Conservation (phyloP, 2,329 filamentous ascomycete genomes). For the Ceratocystis eucalypticola region DNA sequence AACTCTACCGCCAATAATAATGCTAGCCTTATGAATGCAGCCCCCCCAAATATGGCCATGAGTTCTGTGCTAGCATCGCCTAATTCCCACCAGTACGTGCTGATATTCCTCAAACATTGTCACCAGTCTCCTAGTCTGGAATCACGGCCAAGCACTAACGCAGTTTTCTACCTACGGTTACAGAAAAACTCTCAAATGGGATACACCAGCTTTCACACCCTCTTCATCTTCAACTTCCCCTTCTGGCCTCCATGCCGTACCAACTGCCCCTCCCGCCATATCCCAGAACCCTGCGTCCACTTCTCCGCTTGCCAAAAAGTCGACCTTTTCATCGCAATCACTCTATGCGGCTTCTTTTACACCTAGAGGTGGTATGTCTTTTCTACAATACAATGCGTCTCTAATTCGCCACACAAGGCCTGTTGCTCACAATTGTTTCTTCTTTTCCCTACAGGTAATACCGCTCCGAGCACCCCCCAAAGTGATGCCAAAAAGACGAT, state of each 20-base stretch:
- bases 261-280: slow-evolving; percentile 10
- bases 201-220: slow-evolving; percentile 90
- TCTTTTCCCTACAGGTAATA: slow-evolving; percentile 9
- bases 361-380: slow-evolving; percentile 41
- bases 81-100: slow-evolving; percentile 16
- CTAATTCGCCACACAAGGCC: not conserved
- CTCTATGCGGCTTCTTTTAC: slow-evolving; percentile 82
- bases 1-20: not conserved
- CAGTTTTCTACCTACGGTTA: not conserved
- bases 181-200: slow-evolving; percentile 55
- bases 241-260: slow-evolving; percentile 16
- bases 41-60: slow-evolving; percentile 3
- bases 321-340: slow-evolving; percentile 74
- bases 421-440: not conserved
- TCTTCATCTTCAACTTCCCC: slow-evolving; percentile 25
- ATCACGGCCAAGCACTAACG: slow-evolving; percentile 1
- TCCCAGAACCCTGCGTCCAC: slow-evolving; percentile 16
- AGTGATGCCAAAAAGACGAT: slow-evolving; percentile 23
- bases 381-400: not conserved
- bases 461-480: slow-evolving; percentile 17
- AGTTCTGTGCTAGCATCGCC: slow-evolving; percentile 15
- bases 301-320: slow-evolving; percentile 40
- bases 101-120: not conserved
- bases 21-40: slow-evolving; percentile 9
- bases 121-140: not conserved